Base-by-base conservation (phyloP, 495 filamentous ascomycete species). In the Hypoxylon lienhwacheense region DNA sequence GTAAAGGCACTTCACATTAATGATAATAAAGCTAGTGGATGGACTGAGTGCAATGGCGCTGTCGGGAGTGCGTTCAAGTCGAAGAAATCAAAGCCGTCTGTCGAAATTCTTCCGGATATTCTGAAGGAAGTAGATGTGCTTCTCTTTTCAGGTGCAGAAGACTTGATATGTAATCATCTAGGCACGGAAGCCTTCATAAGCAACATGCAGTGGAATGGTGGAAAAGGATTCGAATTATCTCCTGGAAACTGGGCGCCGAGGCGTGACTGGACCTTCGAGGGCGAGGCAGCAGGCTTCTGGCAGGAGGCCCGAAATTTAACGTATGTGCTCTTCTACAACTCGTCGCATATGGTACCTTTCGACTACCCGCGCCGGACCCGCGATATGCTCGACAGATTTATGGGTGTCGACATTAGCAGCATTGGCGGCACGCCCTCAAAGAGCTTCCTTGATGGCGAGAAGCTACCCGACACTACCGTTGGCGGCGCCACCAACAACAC, bases 351-450 rank as follows among this genome's bases (percentile, higher is more conserved):
- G 93, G 93, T 97, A 2, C 93, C 93, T 4, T 97, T 90, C 67
- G 92, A 98, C 67, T 87, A 85, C 58, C 84, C 95, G 8, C 83
- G 90, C 17, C 84, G 91, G 39, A 88, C 85, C 6, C 83, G 93
- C 36, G 93, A 97, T 67, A 98, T 98, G 95, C 83, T 97, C 7
- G 93, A 97, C 68, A 86, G 93, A 12, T 97, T 97, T 70, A 90
- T 96, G 77, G 83, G 83, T 24, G 91, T 98, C 16, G 90, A 98
- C 66, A 96, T 97, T 54, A 86, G 81, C 55, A 86, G 82, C 66
- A 96, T 97, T 47, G 93, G 93, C 49, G 92, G 92, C 29, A 67
- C 70, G 31, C 93, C 93, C 0, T 80, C 90, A 0, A 90, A 97
- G 67, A 89, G 85, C 10, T 80, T 84, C 35, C 89, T 98, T 52